Base-by-base conservation (phyloP, 2,329 filamentous ascomycete species). In the Pseudocercospora musae region DNA sequence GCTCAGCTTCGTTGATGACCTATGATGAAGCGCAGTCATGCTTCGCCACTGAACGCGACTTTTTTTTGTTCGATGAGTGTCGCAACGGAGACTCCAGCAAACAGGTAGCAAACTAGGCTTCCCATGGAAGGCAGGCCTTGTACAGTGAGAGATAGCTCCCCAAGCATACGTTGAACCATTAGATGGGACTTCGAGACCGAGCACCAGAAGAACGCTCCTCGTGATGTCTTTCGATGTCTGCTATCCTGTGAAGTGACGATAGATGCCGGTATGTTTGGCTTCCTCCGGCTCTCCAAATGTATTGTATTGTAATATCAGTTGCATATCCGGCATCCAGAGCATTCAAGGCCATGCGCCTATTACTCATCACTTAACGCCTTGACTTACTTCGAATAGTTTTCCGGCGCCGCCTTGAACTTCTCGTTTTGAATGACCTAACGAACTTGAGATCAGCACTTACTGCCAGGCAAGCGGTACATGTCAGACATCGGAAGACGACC, bases 401-500 rank as follows among this genome's bases (percentile, higher is more conserved):
- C 66, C 20, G 66, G 66, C 18, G 66, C 57, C 2, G 48, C 44
- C 63, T 67, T 67, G 49, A 62, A 67, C 29, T 62, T 65, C 57
- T 63, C 62, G 31, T 66, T 66, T 56, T 68, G 66, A 50, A 68
- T 66, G 21, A 68, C 60, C 57, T 68, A 62, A 33, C 4, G 37
- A 10, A 18, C n/a, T 18, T n/a, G 37, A 64, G n/a, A 66, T 62
- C 64, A 68, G 42, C 58, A 48, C 5, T 44, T 27, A 18, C 10
- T 44, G 52, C 46, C 33, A 60, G 23, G 20, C 15, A 23, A 37
- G 15, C 1, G 55, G 13, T 10, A 10, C 40, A 15, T 9, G 29
- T 33, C 15, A 8, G 18, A 27, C 18, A 4, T 13, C 23, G 21
- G 21, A 13, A 7, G 15, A 13, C n/a, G n/a, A 48, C 7, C 9